Percentiles rank a stretch among this genome's conserved stretches.
Conservation (phyloP, 768 basidiomycete species). For the Podaxis pistillaris region DNA sequence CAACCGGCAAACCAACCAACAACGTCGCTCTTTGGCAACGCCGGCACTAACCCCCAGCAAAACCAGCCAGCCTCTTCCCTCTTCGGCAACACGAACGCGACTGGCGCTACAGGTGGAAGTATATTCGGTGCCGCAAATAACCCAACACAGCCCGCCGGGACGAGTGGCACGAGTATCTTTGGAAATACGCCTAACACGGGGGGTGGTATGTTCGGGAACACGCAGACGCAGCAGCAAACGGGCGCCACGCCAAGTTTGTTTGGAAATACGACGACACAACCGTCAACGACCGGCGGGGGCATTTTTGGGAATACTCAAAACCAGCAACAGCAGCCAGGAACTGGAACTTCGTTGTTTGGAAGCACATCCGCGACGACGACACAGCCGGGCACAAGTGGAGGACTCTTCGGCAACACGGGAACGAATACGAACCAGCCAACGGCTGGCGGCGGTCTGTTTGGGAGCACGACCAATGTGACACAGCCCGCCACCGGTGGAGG, state of each 20-base stretch:
- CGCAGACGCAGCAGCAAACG: slow-evolving; percentile 8
- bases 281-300: slow-evolving; percentile 14
- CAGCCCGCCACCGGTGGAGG: slow-evolving; percentile 19
- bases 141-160: slow-evolving; percentile 14
- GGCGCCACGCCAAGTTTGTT: slow-evolving; percentile 19
- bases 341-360: slow-evolving; percentile 14
- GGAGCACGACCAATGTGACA: slow-evolving; percentile 18
- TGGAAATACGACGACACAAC: slow-evolving; percentile 18
- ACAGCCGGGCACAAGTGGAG: slow-evolving; percentile 15
- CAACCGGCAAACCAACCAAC: slow-evolving; percentile 3
- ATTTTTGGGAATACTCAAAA: slow-evolving; percentile 30
- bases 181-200: slow-evolving; percentile 17
- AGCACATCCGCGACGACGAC: slow-evolving; percentile 6
- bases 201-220: neutral
- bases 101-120: slow-evolving; percentile 8
- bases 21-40: slow-evolving; percentile 24
- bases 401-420: slow-evolving; percentile 19
- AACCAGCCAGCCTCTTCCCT: slow-evolving; percentile 8
- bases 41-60: slow-evolving; percentile 16
- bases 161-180: slow-evolving; percentile 28
- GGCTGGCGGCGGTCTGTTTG: slow-evolving; percentile 25
- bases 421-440: slow-evolving; percentile 5
- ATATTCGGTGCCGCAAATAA: slow-evolving; percentile 10
- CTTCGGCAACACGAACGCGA: slow-evolving; percentile 12
- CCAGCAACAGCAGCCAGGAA: slow-evolving; percentile 1